Conservation (phyloP, 2,329 filamentous ascomycete species). For the Nothophoma quercina region DNA sequence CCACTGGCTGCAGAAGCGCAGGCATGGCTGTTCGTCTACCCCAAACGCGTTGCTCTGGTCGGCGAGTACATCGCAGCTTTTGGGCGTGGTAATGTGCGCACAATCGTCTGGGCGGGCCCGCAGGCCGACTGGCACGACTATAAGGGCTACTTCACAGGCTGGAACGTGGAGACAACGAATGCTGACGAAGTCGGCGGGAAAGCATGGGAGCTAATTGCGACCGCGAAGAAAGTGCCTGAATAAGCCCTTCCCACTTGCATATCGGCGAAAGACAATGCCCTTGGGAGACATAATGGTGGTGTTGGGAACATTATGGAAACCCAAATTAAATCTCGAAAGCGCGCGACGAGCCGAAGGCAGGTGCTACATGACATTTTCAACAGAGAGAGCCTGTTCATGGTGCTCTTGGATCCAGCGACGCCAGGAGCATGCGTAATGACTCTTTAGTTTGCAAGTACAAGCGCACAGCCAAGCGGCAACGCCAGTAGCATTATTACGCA, state of each 20-base stretch:
- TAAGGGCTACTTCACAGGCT: conserved; percentile 31
- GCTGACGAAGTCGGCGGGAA: conserved; percentile 41
- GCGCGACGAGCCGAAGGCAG: too few species aligned
- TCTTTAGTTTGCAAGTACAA: too few species aligned
- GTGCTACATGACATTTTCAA: too few species aligned
- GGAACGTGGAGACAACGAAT: conserved; percentile 27
- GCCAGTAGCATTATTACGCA: too few species aligned
- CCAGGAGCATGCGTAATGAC: too few species aligned
- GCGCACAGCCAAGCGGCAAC: too few species aligned
- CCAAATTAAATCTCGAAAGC: too few species aligned
- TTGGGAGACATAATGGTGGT: too few species aligned
- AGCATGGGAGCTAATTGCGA: conserved; percentile 44
- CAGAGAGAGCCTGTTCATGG: too few species aligned
- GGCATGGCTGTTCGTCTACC: conserved; percentile 64
- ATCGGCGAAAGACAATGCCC: too few species aligned
- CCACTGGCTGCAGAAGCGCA: conserved; percentile 51
- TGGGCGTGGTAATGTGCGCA: conserved; percentile 39
- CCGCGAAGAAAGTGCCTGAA: conserved; percentile 14
- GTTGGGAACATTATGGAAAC: too few species aligned
- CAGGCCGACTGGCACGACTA: conserved; percentile 53
- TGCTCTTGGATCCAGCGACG: too few species aligned
- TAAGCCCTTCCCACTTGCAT: neutral
- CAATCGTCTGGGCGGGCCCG: conserved; percentile 55
- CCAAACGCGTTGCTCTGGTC: conserved; percentile 57
- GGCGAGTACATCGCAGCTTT: conserved; percentile 53